Base-by-base conservation (phyloP, 2,329 filamentous ascomycete species). In the Myriosclerotinia scirpicola region DNA sequence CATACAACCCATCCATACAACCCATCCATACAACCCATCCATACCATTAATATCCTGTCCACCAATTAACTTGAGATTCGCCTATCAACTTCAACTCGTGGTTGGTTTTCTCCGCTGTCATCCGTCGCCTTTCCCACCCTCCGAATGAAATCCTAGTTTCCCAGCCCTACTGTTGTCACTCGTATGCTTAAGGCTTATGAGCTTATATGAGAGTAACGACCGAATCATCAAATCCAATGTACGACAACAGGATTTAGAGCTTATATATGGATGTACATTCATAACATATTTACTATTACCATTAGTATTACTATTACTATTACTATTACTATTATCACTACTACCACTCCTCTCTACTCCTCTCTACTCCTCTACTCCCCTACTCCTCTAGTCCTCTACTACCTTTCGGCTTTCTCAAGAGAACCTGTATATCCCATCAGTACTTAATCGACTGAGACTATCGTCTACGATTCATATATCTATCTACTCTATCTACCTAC, bases 141-240 rank as follows among this genome's bases (percentile, higher is more conserved):
- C 58, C 44, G 58, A 34, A 44, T 44, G 55, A 58, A 42, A 50
- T 60, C 44, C 58, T 11, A 40, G 58, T 50, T 26, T 38, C 58
- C 58, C 58, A 61, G 58, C 58, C 58, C 58, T 61, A 61, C 20
- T 50, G 38, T 60, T 60, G 30, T 26, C n/a, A 50, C 15, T 60
- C 14, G 20, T 60, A 50, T 60, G 46, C 44, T 50, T 50, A 50
- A 60, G 58, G 44, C 58, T 61, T 26, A 40, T 61, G 54, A 40
- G 44, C 44, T 60, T 60, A 38, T 60, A 38, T 50, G 30, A 34
- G 54, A 34, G 42, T 6, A n/a, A 48, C 20, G 20, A 36, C 40
- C 17, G 42, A 38, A 38, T 38, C 17, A 17, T 14, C 14, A 12
- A 15, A 38, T 38, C 14, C 58, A 20, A 26, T 50, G 20, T 38